A percentile compares a stretch with the other conserved stretches of the same genome.
phyloP scores from a whole-genome alignment of 371 early-diverging fungal species.

The Mortierella sp. region DNA sequence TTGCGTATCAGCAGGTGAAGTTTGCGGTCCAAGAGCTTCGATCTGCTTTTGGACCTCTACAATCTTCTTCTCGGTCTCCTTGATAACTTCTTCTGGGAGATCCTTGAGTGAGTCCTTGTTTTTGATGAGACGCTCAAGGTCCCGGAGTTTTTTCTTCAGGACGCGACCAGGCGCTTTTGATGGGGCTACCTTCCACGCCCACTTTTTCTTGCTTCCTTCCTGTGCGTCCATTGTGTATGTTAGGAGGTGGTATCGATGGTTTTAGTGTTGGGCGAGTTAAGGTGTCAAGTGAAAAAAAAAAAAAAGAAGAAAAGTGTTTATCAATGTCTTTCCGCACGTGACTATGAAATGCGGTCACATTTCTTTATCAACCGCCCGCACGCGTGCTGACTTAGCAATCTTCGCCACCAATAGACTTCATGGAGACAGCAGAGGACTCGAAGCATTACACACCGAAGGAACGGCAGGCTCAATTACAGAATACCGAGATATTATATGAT shows the following conservation, averaged over 20 bases:
- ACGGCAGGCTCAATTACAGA: slow-evolving; percentile 24
- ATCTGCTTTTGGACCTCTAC: slow-evolving; percentile 27
- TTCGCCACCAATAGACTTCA: slow-evolving; percentile 5
- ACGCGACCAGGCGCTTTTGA: slow-evolving; percentile 52
- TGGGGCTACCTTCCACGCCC: slow-evolving; percentile 25
- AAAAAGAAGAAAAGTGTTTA: slow-evolving; percentile 10
- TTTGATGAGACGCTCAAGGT: slow-evolving; percentile 40
- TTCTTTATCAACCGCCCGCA: no score
- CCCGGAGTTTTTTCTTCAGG: slow-evolving; percentile 40
- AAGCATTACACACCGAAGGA: slow-evolving; percentile 15
- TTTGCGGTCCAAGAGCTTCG: slow-evolving; percentile 20
- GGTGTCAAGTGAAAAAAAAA: not conserved
- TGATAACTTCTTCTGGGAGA: slow-evolving; percentile 29
- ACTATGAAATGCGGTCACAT: not conserved
- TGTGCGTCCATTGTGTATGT: slow-evolving; percentile 5
- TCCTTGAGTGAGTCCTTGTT: slow-evolving; percentile 33
- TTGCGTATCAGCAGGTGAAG: not conserved
- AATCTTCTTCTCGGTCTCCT: slow-evolving; percentile 32
- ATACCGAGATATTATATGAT: slow-evolving; percentile 17
- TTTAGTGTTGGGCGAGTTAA: not conserved
- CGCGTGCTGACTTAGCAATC: no score
- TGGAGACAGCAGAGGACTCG: slow-evolving; percentile 19
- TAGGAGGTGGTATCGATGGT: not conserved
- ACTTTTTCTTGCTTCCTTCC: slow-evolving; percentile 19
- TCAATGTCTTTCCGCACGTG: no score